Conservation (phyloP, 2,329 filamentous ascomycete species). For the Arthrobotrys conoides region DNA sequence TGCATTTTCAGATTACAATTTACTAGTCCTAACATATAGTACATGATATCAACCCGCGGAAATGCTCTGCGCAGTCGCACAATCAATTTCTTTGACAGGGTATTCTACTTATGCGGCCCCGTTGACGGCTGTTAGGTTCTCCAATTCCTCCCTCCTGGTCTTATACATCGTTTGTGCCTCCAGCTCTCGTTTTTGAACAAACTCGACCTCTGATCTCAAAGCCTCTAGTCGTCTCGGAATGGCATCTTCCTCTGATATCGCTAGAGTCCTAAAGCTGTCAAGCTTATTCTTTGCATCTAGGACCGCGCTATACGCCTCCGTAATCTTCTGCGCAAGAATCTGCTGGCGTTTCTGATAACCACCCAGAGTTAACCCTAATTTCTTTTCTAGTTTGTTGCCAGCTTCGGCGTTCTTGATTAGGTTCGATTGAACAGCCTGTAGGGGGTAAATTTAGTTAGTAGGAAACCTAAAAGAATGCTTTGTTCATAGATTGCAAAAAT, state of each 20-base stretch:
- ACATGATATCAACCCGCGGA: not conserved
- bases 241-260: slow-evolving; percentile 83
- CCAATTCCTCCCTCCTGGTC: slow-evolving; percentile 81
- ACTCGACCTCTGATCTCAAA: slow-evolving; percentile 85
- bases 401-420: slow-evolving; percentile 82
- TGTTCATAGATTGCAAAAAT: not conserved
- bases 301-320: slow-evolving; percentile 80
- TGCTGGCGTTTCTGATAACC: slow-evolving; percentile 91
- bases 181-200: slow-evolving; percentile 83
- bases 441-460: slow-evolving; percentile 2
- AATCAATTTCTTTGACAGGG: not conserved
- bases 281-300: slow-evolving; percentile 80
- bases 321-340: slow-evolving; percentile 82
- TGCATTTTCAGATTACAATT: slow-evolving; percentile 29
- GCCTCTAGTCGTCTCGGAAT: slow-evolving; percentile 79
- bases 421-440: slow-evolving; percentile 77
- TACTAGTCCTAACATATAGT: slow-evolving; percentile 23
- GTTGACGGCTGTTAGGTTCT: slow-evolving; percentile 69
- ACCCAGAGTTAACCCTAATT: slow-evolving; percentile 85
- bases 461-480: not conserved
- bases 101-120: slow-evolving; percentile 33
- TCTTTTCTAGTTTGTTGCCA: slow-evolving; percentile 92
- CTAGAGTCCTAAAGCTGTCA: slow-evolving; percentile 80
- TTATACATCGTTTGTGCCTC: slow-evolving; percentile 92
- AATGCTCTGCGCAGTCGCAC: slow-evolving; percentile 4